Conservation (phyloP, 768 basidiomycete species). For the Russula foetens region DNA sequence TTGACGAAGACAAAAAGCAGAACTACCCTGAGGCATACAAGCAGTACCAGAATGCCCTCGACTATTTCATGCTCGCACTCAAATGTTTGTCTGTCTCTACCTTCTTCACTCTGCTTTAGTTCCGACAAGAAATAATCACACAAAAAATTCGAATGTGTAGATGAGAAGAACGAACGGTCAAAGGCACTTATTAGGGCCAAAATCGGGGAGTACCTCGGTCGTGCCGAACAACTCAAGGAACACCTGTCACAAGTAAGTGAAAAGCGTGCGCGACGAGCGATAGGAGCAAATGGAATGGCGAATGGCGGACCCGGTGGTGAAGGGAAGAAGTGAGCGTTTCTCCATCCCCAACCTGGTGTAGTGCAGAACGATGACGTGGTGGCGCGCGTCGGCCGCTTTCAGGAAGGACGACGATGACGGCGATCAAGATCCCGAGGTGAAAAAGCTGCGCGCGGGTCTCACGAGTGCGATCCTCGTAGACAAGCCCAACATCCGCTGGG, state of each 20-base stretch:
- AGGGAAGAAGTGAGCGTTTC: slow-evolving; percentile 31
- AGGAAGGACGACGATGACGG: slow-evolving; percentile 52
- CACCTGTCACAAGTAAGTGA: slow-evolving; percentile 63
- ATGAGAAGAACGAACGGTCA: slow-evolving; percentile 93
- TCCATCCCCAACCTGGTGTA: not conserved
- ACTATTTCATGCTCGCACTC: slow-evolving; percentile 97
- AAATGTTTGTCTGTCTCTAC: slow-evolving; percentile 53
- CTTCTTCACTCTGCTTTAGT: not conserved
- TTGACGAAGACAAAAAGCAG: slow-evolving; percentile 86
- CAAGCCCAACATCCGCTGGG: slow-evolving; percentile 95
- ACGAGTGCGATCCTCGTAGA: slow-evolving; percentile 85
- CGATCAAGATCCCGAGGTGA: slow-evolving; percentile 83
- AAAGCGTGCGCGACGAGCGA: slow-evolving; percentile 46
- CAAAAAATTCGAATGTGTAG: slow-evolving; percentile 29
- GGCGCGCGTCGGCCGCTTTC: not conserved
- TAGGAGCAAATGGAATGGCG: slow-evolving; percentile 41
- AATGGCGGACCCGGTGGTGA: slow-evolving; percentile 31
- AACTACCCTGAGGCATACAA: slow-evolving; percentile 95
- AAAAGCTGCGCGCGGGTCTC: slow-evolving; percentile 92
- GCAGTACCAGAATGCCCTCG: slow-evolving; percentile 88
- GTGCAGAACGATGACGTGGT: not conserved
- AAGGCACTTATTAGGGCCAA: slow-evolving; percentile 80
- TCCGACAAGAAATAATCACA: not conserved
- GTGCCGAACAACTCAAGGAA: slow-evolving; percentile 87
- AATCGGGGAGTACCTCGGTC: slow-evolving; percentile 83